Conservation (phyloP, 75 land plant genomes). For the Chamaecyparis obtusa region DNA sequence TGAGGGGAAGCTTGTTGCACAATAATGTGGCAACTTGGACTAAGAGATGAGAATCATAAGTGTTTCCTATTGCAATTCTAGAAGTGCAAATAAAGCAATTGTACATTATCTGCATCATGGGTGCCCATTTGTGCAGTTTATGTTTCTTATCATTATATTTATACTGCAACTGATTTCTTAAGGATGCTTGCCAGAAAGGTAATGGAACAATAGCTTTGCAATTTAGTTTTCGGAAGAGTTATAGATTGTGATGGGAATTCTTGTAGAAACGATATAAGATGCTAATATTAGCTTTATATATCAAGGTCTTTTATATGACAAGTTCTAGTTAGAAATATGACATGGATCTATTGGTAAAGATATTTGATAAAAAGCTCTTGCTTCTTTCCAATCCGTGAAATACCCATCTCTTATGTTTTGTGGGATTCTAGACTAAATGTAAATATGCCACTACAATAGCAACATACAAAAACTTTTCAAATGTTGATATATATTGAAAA, state of each 20-base stretch:
- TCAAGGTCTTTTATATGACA: not conserved
- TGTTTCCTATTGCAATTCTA: not conserved
- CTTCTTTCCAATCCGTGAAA: too few species aligned
- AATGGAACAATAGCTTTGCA: not conserved
- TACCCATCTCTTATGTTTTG: too few species aligned
- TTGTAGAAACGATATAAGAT: not conserved
- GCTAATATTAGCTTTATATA: not conserved
- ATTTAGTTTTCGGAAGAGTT: not conserved
- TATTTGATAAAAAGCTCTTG: too few species aligned
- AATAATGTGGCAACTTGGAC: conserved; percentile 1
- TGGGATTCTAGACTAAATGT: too few species aligned
- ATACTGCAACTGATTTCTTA: not conserved
- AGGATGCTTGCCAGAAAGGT: not conserved
- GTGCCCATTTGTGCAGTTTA: not conserved
- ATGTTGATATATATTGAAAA: too few species aligned
- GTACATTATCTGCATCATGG: not conserved
- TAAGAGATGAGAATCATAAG: not conserved
- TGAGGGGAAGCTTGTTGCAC: not conserved
- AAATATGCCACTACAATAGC: too few species aligned
- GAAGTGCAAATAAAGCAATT: not conserved
- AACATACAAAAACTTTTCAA: too few species aligned
- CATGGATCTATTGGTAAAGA: too few species aligned
- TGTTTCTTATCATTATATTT: not conserved
- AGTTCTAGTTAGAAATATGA: not conserved
- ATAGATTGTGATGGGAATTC: not conserved